Conservation (phyloP, 768 basidiomycete genomes). For the Panaeolus cyanescens region DNA sequence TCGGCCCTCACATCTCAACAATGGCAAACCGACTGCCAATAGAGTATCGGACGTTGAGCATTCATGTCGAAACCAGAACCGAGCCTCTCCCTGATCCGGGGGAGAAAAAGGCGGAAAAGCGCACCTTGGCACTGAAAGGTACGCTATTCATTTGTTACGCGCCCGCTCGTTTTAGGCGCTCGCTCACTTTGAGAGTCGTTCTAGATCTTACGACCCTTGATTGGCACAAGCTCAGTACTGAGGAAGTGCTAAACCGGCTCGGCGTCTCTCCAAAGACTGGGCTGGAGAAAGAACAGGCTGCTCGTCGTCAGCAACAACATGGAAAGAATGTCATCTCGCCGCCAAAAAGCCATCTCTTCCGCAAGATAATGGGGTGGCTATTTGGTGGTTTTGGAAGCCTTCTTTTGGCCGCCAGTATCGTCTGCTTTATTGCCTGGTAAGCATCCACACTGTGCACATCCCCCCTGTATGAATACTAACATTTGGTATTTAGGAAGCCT, state of each 20-base stretch:
- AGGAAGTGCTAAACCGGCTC: constrained; percentile 45
- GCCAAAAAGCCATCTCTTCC: constrained; percentile 41
- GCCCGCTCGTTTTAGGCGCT: not conserved
- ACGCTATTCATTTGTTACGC: not conserved
- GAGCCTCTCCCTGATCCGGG: constrained; percentile 1
- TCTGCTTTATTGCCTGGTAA: constrained; percentile 57
- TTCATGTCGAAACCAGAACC: constrained; percentile 24
- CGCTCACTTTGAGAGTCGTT: not conserved
- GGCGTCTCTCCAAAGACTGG: constrained; percentile 46
- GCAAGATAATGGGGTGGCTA: constrained; percentile 51
- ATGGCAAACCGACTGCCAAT: constrained; percentile 18
- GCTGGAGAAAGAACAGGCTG: constrained; percentile 49
- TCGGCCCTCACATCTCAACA: constrained; percentile 3
- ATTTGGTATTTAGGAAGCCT: constrained; percentile 49
- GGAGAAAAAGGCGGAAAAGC: constrained; percentile 15
- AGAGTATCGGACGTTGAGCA: constrained; percentile 27
- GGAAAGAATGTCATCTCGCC: constrained; percentile 56
- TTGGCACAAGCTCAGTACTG: constrained; percentile 45
- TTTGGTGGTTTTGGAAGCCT: constrained; percentile 55
- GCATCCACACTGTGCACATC: not conserved
- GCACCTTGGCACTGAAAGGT: constrained; percentile 24
- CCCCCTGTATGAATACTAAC: no score
- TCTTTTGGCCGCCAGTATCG: constrained; percentile 44
- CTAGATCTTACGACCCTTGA: constrained; percentile 43
- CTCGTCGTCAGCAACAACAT: constrained; percentile 40